phyloP scores from a whole-genome alignment of 2,329 filamentous ascomycete species.

The Penicillium sp. region DNA sequence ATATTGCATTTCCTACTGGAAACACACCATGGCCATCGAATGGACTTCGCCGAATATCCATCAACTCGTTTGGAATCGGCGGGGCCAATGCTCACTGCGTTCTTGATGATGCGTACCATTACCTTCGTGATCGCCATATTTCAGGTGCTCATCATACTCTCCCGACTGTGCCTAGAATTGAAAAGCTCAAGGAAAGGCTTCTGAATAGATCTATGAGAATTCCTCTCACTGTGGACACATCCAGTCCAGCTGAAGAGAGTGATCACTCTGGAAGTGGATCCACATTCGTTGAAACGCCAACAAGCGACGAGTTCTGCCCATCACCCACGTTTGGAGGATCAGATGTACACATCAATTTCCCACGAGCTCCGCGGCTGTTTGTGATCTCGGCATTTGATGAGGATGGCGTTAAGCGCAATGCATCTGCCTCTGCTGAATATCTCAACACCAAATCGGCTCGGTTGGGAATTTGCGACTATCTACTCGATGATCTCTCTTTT shows the following conservation, averaged over 20 bases:
- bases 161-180: slow-evolving; percentile 1
- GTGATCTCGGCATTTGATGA: slow-evolving; percentile 22
- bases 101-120: slow-evolving; percentile 28
- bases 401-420: slow-evolving; percentile 20
- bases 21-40: slow-evolving; percentile 25
- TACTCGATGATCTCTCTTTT: slow-evolving; percentile 22
- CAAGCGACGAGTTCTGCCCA: slow-evolving; percentile 6
- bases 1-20: slow-evolving; percentile 21
- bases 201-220: too few relatives aligned
- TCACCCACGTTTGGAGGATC: slow-evolving; percentile 5
- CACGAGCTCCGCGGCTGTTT: slow-evolving; percentile 9
- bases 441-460: slow-evolving; percentile 5
- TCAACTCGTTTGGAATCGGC: slow-evolving; percentile 39
- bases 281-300: slow-evolving; percentile 12
- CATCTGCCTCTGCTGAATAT: slow-evolving; percentile 12
- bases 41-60: slow-evolving; percentile 21
- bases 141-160: slow-evolving; percentile 10
- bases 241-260: slow-evolving; percentile 7
- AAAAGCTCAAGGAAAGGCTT: background rate
- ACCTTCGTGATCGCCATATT: slow-evolving; percentile 12
- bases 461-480: slow-evolving; percentile 1
- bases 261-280: slow-evolving; percentile 6
- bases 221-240: background rate
- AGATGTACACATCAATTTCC: background rate
- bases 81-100: slow-evolving; percentile 33